Evolutionary conservation across 2,329 filamentous ascomycete genomes (phyloP).

Genomic region (Arthrobotrys sphaeroides): DNA sequence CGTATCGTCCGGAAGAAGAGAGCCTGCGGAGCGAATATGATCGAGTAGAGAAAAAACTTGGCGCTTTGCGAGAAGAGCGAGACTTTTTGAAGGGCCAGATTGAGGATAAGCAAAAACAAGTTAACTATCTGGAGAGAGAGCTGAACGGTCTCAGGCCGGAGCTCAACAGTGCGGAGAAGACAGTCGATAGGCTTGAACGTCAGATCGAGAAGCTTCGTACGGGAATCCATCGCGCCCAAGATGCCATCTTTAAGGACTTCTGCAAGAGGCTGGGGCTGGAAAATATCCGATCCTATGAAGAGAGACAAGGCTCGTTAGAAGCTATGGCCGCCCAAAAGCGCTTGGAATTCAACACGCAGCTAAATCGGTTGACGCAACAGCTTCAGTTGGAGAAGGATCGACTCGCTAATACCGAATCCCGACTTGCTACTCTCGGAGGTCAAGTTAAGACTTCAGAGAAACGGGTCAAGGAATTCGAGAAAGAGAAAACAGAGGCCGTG

Average conservation of each 20-base stretch:
- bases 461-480: constrained; percentile 75
- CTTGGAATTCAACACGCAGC: constrained; percentile 84
- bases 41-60: constrained; percentile 79
- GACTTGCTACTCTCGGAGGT: constrained; percentile 75
- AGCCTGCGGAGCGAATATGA: constrained; percentile 79
- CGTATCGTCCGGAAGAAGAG: constrained; percentile 80
- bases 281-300: constrained; percentile 91
- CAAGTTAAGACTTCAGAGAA: constrained; percentile 73
- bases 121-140: constrained; percentile 76
- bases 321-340: constrained; percentile 89
- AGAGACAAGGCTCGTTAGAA: constrained; percentile 89
- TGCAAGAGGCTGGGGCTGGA: constrained; percentile 86
- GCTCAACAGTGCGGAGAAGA: constrained; percentile 75
- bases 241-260: constrained; percentile 85
- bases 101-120: constrained; percentile 81
- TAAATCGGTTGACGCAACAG: constrained; percentile 68
- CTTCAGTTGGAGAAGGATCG: constrained; percentile 75
- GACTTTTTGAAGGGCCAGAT: constrained; percentile 75
- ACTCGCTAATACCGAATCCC: constrained; percentile 69
- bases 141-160: constrained; percentile 80
- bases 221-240: constrained; percentile 82
- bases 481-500: constrained; percentile 78
- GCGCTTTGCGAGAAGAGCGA: constrained; percentile 77
- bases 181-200: constrained; percentile 71
- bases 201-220: constrained; percentile 68